Base-by-base conservation (phyloP, 495 filamentous ascomycete genomes). In the Penicillium riverlandense region DNA sequence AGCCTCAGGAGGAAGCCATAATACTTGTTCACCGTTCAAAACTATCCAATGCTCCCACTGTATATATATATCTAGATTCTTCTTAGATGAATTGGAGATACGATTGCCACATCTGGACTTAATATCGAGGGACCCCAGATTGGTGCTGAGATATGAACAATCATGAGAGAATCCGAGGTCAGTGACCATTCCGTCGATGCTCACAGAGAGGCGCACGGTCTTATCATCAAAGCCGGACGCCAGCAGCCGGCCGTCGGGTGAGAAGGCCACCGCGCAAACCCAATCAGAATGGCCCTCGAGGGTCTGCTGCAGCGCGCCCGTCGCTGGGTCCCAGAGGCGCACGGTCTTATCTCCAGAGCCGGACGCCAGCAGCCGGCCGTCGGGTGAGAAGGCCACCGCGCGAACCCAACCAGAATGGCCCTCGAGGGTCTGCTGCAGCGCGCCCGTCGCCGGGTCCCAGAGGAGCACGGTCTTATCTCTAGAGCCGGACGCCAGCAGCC, bases 271-370 rank as follows among this genome's bases (percentile, higher is more conserved):
- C 6, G 42, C 30, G 4, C 32, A 37, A 34, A 58, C 52, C 13
- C 9, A 42, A 22, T 12, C 54, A 8, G 22, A 10, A 39, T 50
- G 50, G 15, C 42, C 54, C 16, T 46, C 30, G 11, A 57, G 47
- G 14, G 48, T 54, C 29, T 48, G 28, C 8, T 27, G 14, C 1
- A 29, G 14, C 0, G 14, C 11, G 22, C 63, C 60, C 1, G 46
- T 55, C 11, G 35, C 36, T 9, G 53, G 9, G 44, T 62, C 53
- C 66, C 69, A 72, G 46, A 70, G 43, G 41, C 62, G 57, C 13
- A 62, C 44, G 29, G 58, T 69, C 4, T 49, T 45, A 37, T 69
- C 57, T 16, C 16, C 9, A 31, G 54, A 65, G 8, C 33, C 51
- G 8, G 66, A 65, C 4, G 53, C 55, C 4, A 65, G 14, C 35